Evolutionary conservation across 176 grass and related monocot genomes (phyloP).

Genomic region (maize (Zea mays)): Zm-B73-REFERENCE-NAM-5.0 NC_050101.1:9072001-9072500

Average conservation of each 20-base stretch:
- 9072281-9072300: conserved; percentile 62
- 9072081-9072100: conserved; percentile 39
- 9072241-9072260: conserved; percentile 63
- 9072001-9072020: conserved; percentile 53
- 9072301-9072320: conserved; percentile 57
- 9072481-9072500: not conserved
- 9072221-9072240: conserved; percentile 54
- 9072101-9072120: conserved; percentile 19
- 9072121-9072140: conserved; percentile 25
- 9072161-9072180: conserved; percentile 48
- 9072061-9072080: conserved; percentile 35
- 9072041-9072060: conserved; percentile 35
- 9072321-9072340: conserved; percentile 72
- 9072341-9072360: conserved; percentile 60
- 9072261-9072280: conserved; percentile 52
- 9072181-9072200: conserved; percentile 67
- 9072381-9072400: conserved; percentile 33
- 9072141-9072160: conserved; percentile 56
- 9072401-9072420: not conserved
- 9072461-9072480: not conserved
- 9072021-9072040: conserved; percentile 59
- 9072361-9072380: conserved; percentile 73
- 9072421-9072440: not conserved
- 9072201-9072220: conserved; percentile 50
- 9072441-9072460: not conserved